These are phyloP conservation scores for Phytophthora citricola DNA, from an alignment of 352 stramenopile genomes.

Conservation along the genomic window DNA sequence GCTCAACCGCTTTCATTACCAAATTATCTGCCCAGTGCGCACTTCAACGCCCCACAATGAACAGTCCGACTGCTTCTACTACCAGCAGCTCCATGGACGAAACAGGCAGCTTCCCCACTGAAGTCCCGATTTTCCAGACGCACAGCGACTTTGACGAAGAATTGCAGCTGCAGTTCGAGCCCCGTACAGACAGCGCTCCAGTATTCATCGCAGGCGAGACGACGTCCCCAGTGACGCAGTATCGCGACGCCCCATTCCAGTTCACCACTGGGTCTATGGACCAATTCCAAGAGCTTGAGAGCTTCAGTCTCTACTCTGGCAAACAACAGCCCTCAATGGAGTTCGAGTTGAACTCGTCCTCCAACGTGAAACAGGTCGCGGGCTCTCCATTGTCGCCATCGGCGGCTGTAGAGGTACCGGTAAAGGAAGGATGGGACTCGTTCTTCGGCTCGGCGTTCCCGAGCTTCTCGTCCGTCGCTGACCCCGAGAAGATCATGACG, in stretches of 20 bases:
- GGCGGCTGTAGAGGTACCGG: constrained; percentile 54
- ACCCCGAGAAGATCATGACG: constrained; percentile 59
- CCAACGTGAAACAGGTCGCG: constrained; percentile 20
- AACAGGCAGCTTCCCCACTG: background rate
- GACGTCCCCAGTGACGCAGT: constrained; percentile 37
- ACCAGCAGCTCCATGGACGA: constrained; percentile 23
- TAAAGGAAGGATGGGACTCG: constrained; percentile 50
- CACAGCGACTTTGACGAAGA: constrained; percentile 36
- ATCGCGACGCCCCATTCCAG: constrained; percentile 55
- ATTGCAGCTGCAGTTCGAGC: constrained; percentile 39
- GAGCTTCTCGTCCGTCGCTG: constrained; percentile 49
- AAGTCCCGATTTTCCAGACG: constrained; percentile 25
- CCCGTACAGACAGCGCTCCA: background rate
- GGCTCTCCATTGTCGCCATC: constrained; percentile 60
- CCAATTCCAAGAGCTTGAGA: constrained; percentile 26
- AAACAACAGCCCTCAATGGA: constrained; percentile 19
- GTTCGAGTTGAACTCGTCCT: background rate
- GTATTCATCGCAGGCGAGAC: constrained; percentile 21
- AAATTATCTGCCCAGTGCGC: constrained; percentile 13
- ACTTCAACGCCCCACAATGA: constrained; percentile 33
- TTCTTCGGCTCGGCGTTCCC: constrained; percentile 65
- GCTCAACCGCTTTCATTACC: constrained; percentile 17
- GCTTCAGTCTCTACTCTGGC: constrained; percentile 20
- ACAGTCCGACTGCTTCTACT: constrained; percentile 28
- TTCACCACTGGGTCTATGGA: constrained; percentile 40